Percentiles rank a stretch among this genome's conserved stretches.
These are phyloP conservation scores for Gryganskiella cystojenkinii DNA, from an alignment of 192 early-diverging fungal genomes.

Conservation along the genomic window DNA sequence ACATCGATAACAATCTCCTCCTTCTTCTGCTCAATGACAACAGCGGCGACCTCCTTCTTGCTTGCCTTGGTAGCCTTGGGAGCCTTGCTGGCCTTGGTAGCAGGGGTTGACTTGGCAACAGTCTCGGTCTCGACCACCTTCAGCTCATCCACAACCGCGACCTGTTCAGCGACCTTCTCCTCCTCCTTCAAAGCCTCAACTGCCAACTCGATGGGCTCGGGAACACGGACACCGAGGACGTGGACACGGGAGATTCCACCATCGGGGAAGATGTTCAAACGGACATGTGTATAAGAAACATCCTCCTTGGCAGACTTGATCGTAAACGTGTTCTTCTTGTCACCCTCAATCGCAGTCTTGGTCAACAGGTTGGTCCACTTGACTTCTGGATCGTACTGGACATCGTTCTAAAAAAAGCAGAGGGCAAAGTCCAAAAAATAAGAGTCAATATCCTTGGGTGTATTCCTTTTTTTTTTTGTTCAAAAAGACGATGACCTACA, in stretches of 20 bases:
- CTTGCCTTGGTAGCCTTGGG: background rate
- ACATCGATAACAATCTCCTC: background rate
- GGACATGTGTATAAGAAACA: slow-evolving; percentile 69
- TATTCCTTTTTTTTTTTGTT: no score
- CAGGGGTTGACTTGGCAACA: no score
- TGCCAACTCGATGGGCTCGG: slow-evolving; percentile 18
- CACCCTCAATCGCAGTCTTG: slow-evolving; percentile 71
- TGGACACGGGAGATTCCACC: slow-evolving; percentile 91
- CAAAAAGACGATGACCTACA: no score
- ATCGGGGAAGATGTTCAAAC: slow-evolving; percentile 89
- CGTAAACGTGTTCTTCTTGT: slow-evolving; percentile 79
- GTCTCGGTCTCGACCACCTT: slow-evolving; percentile 18
- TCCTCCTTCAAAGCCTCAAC: slow-evolving; percentile 16
- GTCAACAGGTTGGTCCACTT: slow-evolving; percentile 67
- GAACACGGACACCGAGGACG: slow-evolving; percentile 71
- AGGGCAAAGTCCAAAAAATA: slow-evolving; percentile 28
- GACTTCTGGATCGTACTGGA: slow-evolving; percentile 47
- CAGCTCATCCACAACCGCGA: slow-evolving; percentile 33
- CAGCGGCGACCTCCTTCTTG: background rate
- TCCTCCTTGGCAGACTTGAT: slow-evolving; percentile 56
- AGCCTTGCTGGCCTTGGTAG: background rate
- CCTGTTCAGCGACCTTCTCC: slow-evolving; percentile 16
- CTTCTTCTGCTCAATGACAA: background rate
- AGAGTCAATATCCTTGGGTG: no score
- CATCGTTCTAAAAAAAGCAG: slow-evolving; percentile 23